Evolutionary conservation across 192 early-diverging fungal species (phyloP).

Genomic region (Coemansia sp.): DNA sequence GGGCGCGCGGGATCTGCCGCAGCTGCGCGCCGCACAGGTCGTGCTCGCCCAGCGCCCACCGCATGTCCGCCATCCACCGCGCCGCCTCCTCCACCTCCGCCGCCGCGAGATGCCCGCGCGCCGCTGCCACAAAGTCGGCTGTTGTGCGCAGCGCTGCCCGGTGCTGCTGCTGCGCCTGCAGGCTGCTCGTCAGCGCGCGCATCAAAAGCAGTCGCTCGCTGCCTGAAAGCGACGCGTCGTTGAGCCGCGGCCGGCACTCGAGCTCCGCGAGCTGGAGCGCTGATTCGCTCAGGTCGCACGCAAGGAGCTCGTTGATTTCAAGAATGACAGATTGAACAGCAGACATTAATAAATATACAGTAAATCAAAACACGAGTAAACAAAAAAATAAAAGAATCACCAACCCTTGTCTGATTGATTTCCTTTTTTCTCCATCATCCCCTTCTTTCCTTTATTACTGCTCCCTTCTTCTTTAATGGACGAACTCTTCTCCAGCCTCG

Average conservation of each 20-base stretch:
- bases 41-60: constrained; percentile 38
- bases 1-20: constrained; percentile 41
- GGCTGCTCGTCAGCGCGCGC: constrained; percentile 16
- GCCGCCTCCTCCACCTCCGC: constrained; percentile 34
- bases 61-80: constrained; percentile 34
- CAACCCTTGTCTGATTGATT: neutral
- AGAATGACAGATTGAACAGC: constrained; percentile 14
- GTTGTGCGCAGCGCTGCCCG: constrained; percentile 19
- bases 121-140: constrained; percentile 35
- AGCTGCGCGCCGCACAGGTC: constrained; percentile 51
- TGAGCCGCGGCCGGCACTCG: constrained; percentile 26
- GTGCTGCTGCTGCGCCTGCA: constrained; percentile 20
- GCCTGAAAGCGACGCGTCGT: neutral
- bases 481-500: constrained; percentile 62
- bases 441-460: neutral
- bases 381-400: neutral
- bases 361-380: neutral
- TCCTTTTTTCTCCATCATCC: neutral
- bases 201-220: constrained; percentile 28
- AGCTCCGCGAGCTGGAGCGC: constrained; percentile 47
- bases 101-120: constrained; percentile 16
- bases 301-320: constrained; percentile 41
- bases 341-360: constrained; percentile 3
- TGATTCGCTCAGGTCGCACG: constrained; percentile 40
- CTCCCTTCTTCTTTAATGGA: constrained; percentile 51